A percentile compares a stretch with the other conserved stretches of the same genome.
Conservation (phyloP, 331 rosid genomes). For the Saraca asoca region DNA sequence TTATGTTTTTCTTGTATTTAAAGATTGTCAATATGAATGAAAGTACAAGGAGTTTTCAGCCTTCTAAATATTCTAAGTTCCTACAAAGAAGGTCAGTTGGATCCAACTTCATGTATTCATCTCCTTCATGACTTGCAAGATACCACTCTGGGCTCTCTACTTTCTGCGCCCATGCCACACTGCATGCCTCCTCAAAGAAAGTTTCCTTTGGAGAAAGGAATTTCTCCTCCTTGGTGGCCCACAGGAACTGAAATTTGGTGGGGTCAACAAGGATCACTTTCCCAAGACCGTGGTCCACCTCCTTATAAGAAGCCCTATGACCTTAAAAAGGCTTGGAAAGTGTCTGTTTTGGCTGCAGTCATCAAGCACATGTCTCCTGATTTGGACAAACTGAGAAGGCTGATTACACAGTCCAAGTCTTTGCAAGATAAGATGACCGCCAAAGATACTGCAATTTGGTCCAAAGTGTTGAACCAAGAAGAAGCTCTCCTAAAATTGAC, state of each 20-base stretch:
- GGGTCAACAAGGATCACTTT: slow-evolving; percentile 49
- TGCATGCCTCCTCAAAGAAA: slow-evolving; percentile 58
- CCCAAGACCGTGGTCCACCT: slow-evolving; percentile 48
- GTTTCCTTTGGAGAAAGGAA: slow-evolving; percentile 56
- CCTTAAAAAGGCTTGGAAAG: slow-evolving; percentile 66
- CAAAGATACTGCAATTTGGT: slow-evolving; percentile 54
- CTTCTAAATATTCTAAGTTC: too few relatives aligned
- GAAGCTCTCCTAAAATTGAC: slow-evolving; percentile 39
- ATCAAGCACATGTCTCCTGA: slow-evolving; percentile 58
- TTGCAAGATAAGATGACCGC: slow-evolving; percentile 69
- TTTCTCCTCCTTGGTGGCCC: slow-evolving; percentile 76
- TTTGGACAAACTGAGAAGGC: slow-evolving; percentile 43
- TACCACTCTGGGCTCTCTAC: slow-evolving; percentile 62
- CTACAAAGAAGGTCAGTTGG: slow-evolving; percentile 26
- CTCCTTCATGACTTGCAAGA: slow-evolving; percentile 56
- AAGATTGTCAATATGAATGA: too few relatives aligned
- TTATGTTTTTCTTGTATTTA: too few relatives aligned
- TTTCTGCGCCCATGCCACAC: slow-evolving; percentile 61
- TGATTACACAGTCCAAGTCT: slow-evolving; percentile 54
- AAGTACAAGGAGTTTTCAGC: too few relatives aligned
- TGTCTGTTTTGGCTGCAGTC: slow-evolving; percentile 54
- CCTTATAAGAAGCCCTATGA: slow-evolving; percentile 64
- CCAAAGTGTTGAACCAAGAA: slow-evolving; percentile 56
- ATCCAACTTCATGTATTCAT: slow-evolving; percentile 43
- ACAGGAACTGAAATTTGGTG: slow-evolving; percentile 55